Percentiles rank a stretch among this genome's conserved stretches.
phyloP scores from a whole-genome alignment of 495 filamentous ascomycete genomes.

The Hypoxylon fuscum region DNA sequence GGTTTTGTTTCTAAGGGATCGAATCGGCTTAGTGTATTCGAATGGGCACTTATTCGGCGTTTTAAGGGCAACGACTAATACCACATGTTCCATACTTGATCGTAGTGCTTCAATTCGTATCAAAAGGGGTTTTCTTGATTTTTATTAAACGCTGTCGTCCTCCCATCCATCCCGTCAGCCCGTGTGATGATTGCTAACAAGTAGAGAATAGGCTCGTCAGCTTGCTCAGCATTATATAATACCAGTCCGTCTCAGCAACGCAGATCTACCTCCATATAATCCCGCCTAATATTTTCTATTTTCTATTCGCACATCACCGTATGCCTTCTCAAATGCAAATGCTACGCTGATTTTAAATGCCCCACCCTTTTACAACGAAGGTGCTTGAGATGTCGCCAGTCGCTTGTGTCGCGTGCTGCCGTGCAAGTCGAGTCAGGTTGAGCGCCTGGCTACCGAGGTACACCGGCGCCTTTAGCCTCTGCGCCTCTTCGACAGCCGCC shows the following conservation, averaged over 20 bases:
- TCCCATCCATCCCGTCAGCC: not conserved
- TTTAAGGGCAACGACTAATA: constrained; percentile 21
- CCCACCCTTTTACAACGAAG: constrained; percentile 51
- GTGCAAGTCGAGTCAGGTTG: constrained; percentile 46
- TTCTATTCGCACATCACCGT: too few relatives aligned
- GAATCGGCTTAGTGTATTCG: not conserved
- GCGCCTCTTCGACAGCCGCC: constrained; percentile 62
- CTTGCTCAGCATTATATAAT: not conserved
- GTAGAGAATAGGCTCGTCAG: not conserved
- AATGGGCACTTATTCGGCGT: constrained; percentile 2
- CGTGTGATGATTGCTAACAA: not conserved
- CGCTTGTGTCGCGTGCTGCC: constrained; percentile 22
- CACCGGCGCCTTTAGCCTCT: constrained; percentile 52
- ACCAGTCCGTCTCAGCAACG: too few relatives aligned
- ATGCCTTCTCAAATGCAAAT: too few relatives aligned
- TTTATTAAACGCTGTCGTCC: not conserved
- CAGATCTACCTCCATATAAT: too few relatives aligned
- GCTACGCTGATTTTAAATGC: constrained; percentile 19
- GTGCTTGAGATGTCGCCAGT: constrained; percentile 40
- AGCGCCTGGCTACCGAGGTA: constrained; percentile 52
- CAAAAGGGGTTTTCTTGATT: constrained; percentile 2
- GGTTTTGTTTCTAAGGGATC: not conserved
- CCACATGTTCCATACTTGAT: constrained; percentile 18
- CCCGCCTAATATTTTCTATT: too few relatives aligned
- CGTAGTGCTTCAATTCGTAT: constrained; percentile 14